Percentiles rank a stretch among this genome's conserved stretches.
Conservation (phyloP, 23 red algal species). For the Cyanidiococcus yangmingshanensis region DNA sequence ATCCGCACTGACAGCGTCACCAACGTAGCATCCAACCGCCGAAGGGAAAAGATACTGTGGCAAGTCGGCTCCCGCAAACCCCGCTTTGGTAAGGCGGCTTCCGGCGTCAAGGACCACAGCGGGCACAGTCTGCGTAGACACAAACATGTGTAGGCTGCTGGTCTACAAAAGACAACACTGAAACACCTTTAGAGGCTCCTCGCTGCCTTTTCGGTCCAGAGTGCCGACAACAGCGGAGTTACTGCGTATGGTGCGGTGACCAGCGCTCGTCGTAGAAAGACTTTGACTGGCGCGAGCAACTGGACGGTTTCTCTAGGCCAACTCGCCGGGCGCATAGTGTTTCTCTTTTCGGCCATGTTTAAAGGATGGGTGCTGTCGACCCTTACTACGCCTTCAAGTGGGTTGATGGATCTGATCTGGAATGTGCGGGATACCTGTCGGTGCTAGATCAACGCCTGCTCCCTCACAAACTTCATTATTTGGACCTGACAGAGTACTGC, state of each 20-base stretch:
- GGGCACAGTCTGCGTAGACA: constrained; percentile 55
- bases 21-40: not conserved
- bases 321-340: too few relatives aligned
- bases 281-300: too few relatives aligned
- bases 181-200: too few relatives aligned
- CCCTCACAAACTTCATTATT: constrained; percentile 15
- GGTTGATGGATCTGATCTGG: not conserved
- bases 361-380: not conserved
- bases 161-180: too few relatives aligned
- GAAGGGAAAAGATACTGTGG: constrained; percentile 28
- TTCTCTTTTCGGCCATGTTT: too few relatives aligned
- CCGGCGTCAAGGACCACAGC: constrained; percentile 75
- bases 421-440: not conserved
- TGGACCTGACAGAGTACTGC: not conserved
- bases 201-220: too few relatives aligned
- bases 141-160: constrained; percentile 71
- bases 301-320: too few relatives aligned
- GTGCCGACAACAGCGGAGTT: too few relatives aligned
- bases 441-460: constrained; percentile 40
- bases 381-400: not conserved
- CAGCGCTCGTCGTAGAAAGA: too few relatives aligned
- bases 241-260: too few relatives aligned
- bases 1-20: not conserved
- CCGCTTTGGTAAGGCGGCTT: constrained; percentile 73
- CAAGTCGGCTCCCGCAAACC: constrained; percentile 75